Percentiles rank a stretch among this genome's conserved stretches.
Evolutionary conservation across 2,329 filamentous ascomycete species (phyloP).

Genomic region (Hymenoscyphus fraxineus): DNA sequence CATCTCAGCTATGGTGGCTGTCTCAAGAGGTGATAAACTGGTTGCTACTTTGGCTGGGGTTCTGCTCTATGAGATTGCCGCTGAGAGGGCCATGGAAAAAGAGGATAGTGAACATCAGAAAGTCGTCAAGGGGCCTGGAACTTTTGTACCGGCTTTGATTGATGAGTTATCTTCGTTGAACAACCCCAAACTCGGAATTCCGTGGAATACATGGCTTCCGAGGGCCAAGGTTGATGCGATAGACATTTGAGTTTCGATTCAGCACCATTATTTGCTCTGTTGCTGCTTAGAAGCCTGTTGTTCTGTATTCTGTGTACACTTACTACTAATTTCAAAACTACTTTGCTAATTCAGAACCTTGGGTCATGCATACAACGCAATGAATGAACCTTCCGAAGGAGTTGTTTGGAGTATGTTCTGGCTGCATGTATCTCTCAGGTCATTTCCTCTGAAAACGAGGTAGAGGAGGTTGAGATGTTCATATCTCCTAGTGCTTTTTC

Average conservation of each 20-base stretch:
- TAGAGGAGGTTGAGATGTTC: no score
- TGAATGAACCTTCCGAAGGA: no score
- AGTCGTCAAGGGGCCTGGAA: slow-evolving; percentile 62
- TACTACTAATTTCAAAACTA: no score
- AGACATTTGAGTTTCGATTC: slow-evolving; percentile 2
- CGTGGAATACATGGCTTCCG: slow-evolving; percentile 44
- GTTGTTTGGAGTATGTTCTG: no score
- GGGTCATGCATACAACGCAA: no score
- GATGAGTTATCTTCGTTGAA: slow-evolving; percentile 61
- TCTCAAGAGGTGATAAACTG: slow-evolving; percentile 60
- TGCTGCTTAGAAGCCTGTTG: neutral
- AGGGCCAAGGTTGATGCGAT: slow-evolving; percentile 47
- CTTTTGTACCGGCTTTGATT: slow-evolving; percentile 80
- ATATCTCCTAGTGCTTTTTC: no score
- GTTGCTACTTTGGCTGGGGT: slow-evolving; percentile 68
- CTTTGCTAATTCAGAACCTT: no score
- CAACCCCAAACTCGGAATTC: slow-evolving; percentile 46
- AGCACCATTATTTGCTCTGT: neutral
- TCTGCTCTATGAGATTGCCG: slow-evolving; percentile 71
- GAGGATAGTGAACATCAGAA: slow-evolving; percentile 49
- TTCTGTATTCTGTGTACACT: neutral
- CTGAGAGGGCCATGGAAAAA: slow-evolving; percentile 60
- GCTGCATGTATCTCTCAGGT: no score
- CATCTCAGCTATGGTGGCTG: slow-evolving; percentile 70
- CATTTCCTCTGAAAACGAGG: no score